phyloP scores from a whole-genome alignment of 495 filamentous ascomycete species.

The Penicillium parvum region DNA sequence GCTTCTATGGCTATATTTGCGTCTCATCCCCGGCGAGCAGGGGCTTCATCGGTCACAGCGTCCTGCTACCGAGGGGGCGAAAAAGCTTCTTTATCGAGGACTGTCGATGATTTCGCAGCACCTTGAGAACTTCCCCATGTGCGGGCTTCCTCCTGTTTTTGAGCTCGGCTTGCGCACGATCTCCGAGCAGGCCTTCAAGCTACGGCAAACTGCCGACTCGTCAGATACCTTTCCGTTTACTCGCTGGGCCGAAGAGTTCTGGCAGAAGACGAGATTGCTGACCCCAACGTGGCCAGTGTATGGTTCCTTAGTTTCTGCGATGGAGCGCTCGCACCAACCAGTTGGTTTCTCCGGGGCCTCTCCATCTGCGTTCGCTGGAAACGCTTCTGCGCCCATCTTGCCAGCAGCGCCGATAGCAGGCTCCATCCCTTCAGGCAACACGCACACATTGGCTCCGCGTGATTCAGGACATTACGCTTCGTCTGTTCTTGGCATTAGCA shows the following conservation, averaged over 20 bases:
- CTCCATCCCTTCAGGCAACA: slow-evolving; percentile 3
- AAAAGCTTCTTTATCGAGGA: slow-evolving; percentile 41
- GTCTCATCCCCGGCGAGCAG: slow-evolving; percentile 32
- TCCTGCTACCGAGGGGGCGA: slow-evolving; percentile 39
- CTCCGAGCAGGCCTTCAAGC: slow-evolving; percentile 31
- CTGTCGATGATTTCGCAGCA: slow-evolving; percentile 43
- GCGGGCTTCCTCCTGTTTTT: slow-evolving; percentile 46
- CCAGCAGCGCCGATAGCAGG: neutral
- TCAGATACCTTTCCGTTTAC: slow-evolving; percentile 35
- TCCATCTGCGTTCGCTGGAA: slow-evolving; percentile 7
- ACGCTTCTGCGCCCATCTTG: slow-evolving; percentile 4
- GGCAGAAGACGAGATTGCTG: slow-evolving; percentile 28
- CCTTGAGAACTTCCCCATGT: slow-evolving; percentile 43
- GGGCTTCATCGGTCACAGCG: slow-evolving; percentile 34
- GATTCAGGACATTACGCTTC: slow-evolving; percentile 23
- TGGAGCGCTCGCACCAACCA: slow-evolving; percentile 32
- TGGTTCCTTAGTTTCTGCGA: slow-evolving; percentile 26
- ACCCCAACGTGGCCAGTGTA: slow-evolving; percentile 37
- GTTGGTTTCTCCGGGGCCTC: slow-evolving; percentile 13
- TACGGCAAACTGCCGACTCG: slow-evolving; percentile 31
- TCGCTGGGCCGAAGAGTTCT: slow-evolving; percentile 37
- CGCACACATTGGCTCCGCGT: neutral
- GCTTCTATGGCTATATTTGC: slow-evolving; percentile 42
- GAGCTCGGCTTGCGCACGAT: slow-evolving; percentile 40
- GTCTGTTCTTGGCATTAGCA: slow-evolving; percentile 37